Percentiles rank a stretch among this genome's conserved stretches.
These are phyloP conservation scores for Yamadazyma insecticola DNA, from an alignment of 805 yeast genomes.

Conservation along the genomic window DNA sequence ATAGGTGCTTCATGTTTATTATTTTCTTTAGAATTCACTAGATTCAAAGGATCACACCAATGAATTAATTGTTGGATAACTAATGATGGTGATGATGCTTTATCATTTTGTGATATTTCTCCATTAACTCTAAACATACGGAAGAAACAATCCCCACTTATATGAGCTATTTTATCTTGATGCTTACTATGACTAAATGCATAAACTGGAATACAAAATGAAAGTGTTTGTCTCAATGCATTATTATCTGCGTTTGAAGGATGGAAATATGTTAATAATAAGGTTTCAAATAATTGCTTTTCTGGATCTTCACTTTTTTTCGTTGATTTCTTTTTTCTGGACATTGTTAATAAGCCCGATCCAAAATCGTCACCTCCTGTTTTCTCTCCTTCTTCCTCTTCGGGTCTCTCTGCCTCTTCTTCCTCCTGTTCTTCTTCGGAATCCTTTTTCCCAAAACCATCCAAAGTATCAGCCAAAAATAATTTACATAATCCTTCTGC, in stretches of 20 bases:
- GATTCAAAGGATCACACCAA: constrained; percentile 80
- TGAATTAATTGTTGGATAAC: constrained; percentile 68
- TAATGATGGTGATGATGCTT: constrained; percentile 35
- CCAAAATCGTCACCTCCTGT: no score
- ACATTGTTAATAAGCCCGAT: no score
- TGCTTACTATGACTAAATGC: constrained; percentile 71
- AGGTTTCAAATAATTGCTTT: constrained; percentile 54
- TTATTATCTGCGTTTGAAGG: constrained; percentile 61
- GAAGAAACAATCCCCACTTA: constrained; percentile 62
- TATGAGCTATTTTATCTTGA: constrained; percentile 59
- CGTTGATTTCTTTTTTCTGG: no score
- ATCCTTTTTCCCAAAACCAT: constrained; percentile 47
- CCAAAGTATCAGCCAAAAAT: constrained; percentile 69
- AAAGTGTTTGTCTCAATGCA: constrained; percentile 69
- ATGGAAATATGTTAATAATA: constrained; percentile 71
- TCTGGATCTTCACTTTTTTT: constrained; percentile 24
- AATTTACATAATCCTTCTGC: constrained; percentile 87
- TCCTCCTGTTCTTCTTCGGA: constrained; percentile 7
- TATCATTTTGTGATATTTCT: constrained; percentile 27
- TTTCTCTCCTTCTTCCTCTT: no score
- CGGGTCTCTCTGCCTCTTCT: constrained; percentile 12
- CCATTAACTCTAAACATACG: constrained; percentile 45
- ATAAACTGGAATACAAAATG: constrained; percentile 86
- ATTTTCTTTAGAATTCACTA: constrained; percentile 46
- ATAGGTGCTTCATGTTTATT: constrained; percentile 47